Conservation (phyloP, 139 green algal species). For the Klebsormidium nitens region DNA sequence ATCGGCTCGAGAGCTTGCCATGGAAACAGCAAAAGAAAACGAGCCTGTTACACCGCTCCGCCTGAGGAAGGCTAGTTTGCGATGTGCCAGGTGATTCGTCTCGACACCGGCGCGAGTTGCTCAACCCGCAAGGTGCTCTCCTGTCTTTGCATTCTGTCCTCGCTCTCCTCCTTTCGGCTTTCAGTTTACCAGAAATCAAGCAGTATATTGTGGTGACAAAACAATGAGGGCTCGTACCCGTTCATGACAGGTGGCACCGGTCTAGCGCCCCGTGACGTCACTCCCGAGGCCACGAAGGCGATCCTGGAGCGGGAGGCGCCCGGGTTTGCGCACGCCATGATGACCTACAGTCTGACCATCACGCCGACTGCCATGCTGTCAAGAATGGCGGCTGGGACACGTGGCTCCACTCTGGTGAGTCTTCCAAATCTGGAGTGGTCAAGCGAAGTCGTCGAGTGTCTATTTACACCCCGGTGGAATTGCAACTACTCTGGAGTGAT, state of each 20-base stretch:
- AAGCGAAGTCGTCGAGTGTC: too few species aligned
- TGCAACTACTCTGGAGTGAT: too few species aligned
- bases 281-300: constrained; percentile 29
- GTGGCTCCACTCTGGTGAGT: constrained; percentile 31
- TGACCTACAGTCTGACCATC: constrained; percentile 35
- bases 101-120: not conserved
- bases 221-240: not conserved
- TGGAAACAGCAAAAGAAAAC: too few species aligned
- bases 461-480: too few species aligned
- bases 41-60: too few species aligned
- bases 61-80: not conserved
- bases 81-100: not conserved
- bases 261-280: constrained; percentile 36
- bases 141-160: not conserved
- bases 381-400: constrained; percentile 30
- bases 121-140: not conserved
- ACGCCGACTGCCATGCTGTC: constrained; percentile 43
- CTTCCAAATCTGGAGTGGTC: too few species aligned
- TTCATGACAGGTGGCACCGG: constrained; percentile 29
- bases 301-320: constrained; percentile 31
- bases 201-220: not conserved
- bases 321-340: constrained; percentile 28
- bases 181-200: not conserved
- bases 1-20: too few species aligned
- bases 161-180: not conserved